These are phyloP conservation scores for Tylopilus cervinicoccineus DNA, from an alignment of 768 basidiomycete species.

Conservation along the genomic window DNA sequence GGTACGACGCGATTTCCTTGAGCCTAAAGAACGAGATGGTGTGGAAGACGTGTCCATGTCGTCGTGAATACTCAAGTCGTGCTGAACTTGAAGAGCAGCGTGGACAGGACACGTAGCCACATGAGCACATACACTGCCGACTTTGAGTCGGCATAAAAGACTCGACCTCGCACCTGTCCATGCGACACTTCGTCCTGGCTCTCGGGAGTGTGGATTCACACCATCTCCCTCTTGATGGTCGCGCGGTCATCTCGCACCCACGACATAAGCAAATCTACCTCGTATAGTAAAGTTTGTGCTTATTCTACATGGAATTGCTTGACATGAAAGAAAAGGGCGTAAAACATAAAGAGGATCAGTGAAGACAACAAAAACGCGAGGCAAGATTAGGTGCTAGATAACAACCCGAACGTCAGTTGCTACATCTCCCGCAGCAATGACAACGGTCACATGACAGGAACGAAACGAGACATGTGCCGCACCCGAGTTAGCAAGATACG, in stretches of 20 bases:
- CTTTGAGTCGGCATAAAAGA: background rate
- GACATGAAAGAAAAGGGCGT: conserved; percentile 16
- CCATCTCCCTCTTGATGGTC: too few relatives aligned
- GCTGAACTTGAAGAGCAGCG: background rate
- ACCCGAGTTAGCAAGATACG: conserved; percentile 11
- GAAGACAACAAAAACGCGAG: conserved; percentile 12
- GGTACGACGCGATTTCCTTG: conserved; percentile 14
- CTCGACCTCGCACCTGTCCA: too few relatives aligned
- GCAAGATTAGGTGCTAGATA: conserved; percentile 22
- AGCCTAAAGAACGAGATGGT: conserved; percentile 9
- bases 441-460: conserved; percentile 1
- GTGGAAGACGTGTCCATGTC: conserved; percentile 12
- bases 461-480: conserved; percentile 5
- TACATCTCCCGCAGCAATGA: conserved; percentile 7
- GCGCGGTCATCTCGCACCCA: background rate
- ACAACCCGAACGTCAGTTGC: conserved; percentile 2
- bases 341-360: conserved; percentile 6
- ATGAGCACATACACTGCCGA: background rate
- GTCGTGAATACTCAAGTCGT: background rate
- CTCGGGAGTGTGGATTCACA: too few relatives aligned
- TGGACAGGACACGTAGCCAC: too few relatives aligned
- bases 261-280: conserved; percentile 9
- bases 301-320: conserved; percentile 35
- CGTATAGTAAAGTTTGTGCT: conserved; percentile 16
- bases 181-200: too few relatives aligned